Evolutionary conservation across 306 rosid species (phyloP).

Genomic region (Senna siamea): DNA sequence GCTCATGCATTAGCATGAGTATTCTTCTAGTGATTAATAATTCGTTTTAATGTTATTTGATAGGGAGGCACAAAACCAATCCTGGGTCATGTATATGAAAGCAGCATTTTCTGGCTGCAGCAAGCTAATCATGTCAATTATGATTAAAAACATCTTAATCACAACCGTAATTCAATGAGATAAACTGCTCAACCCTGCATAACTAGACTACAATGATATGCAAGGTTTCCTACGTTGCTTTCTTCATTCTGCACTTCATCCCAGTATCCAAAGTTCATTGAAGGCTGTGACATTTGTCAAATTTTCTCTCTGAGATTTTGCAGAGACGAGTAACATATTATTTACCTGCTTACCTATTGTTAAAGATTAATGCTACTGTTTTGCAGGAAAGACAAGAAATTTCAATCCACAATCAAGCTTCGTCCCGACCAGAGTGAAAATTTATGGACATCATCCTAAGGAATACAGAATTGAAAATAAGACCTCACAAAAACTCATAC

Average conservation of each 20-base stretch:
- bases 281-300: constrained; percentile 2
- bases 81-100: not conserved
- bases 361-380: constrained; percentile 29
- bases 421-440: constrained; percentile 58
- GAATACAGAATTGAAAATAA: constrained; percentile 52
- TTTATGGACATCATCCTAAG: constrained; percentile 71
- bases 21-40: not conserved
- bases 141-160: not conserved
- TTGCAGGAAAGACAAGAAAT: constrained; percentile 49
- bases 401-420: constrained; percentile 41
- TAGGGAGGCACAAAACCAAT: constrained; percentile 2
- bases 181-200: constrained; percentile 2
- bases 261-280: not conserved
- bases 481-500: constrained; percentile 58
- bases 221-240: constrained; percentile 23
- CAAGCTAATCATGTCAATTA: not conserved
- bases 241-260: constrained; percentile 10
- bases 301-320: not conserved
- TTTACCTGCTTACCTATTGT: constrained; percentile 13
- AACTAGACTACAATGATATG: constrained; percentile 6
- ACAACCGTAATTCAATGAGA: not conserved
- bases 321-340: constrained; percentile 22
- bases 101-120: constrained; percentile 12
- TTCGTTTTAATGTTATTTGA: not conserved
- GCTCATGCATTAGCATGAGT: too few relatives aligned